These are phyloP conservation scores for Aspergillus luchuensis DNA, from an alignment of 2,329 filamentous ascomycete species.

Conservation along the genomic window DNA sequence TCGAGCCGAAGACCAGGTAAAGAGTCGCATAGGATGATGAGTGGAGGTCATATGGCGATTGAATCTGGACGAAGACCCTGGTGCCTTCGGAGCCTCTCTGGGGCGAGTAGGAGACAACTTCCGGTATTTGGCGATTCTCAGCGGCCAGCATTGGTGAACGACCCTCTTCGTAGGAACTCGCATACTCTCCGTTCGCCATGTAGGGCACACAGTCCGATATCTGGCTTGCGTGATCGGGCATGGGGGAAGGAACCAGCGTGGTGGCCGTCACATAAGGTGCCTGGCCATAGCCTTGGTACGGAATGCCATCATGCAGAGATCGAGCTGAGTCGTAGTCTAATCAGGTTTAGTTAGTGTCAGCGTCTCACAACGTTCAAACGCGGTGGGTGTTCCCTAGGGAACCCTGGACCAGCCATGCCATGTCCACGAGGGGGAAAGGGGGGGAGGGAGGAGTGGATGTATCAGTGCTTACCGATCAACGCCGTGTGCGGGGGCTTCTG, in stretches of 20 bases:
- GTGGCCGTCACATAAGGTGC: constrained; percentile 40
- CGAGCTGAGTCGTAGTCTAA: constrained; percentile 42
- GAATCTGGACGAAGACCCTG: constrained; percentile 72
- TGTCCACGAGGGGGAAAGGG: too few species aligned
- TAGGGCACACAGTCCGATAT: constrained; percentile 46
- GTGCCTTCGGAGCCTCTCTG: constrained; percentile 68
- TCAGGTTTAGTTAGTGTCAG: constrained; percentile 11
- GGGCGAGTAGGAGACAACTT: constrained; percentile 71
- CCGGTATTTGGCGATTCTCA: constrained; percentile 60
- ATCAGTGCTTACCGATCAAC: constrained; percentile 72
- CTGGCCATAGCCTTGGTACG: constrained; percentile 45
- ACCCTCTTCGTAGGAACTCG: constrained; percentile 60
- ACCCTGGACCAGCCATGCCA: not conserved
- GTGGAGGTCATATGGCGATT: constrained; percentile 73
- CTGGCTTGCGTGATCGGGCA: constrained; percentile 45
- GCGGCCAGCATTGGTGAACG: constrained; percentile 68
- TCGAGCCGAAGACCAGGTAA: constrained; percentile 75
- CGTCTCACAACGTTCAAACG: not conserved
- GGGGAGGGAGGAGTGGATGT: too few species aligned
- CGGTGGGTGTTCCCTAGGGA: not conserved
- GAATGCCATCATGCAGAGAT: constrained; percentile 42
- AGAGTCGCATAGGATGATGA: constrained; percentile 57
- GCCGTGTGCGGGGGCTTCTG: constrained; percentile 73
- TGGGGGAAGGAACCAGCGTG: constrained; percentile 43
- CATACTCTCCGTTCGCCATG: constrained; percentile 40